Conservation (phyloP, 176 grass and related monocot species). For the Zoysia pacifica region DNA sequence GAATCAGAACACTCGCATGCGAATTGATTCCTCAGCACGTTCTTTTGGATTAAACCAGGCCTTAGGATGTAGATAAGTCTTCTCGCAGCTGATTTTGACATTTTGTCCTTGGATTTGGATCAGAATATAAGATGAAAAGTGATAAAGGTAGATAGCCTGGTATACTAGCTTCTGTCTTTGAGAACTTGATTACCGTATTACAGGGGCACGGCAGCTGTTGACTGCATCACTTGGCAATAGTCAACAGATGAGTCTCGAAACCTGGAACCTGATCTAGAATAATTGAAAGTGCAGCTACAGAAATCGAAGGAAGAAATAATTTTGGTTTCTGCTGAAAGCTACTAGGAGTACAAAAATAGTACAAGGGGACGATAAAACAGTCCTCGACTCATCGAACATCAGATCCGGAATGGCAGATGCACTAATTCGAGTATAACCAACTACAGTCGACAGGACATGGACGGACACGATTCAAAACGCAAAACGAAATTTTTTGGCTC, state of each 20-base stretch:
- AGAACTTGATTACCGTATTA: not conserved
- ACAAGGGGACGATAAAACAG: not conserved
- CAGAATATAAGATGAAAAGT: not conserved
- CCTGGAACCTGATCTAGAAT: constrained; percentile 15
- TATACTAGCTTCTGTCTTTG: not conserved
- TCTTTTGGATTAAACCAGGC: not conserved
- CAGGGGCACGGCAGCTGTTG: not conserved
- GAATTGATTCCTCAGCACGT: not conserved
- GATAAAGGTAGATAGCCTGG: not conserved
- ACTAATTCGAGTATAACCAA: not conserved
- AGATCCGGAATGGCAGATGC: not conserved
- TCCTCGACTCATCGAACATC: not conserved
- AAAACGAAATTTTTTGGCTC: not conserved
- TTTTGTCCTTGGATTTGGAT: not conserved
- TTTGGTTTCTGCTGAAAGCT: not conserved
- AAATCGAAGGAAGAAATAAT: not conserved
- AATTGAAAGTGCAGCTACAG: not conserved
- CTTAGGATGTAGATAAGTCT: not conserved
- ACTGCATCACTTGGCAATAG: constrained; percentile 11
- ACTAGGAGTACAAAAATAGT: not conserved
- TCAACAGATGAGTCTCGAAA: constrained; percentile 31
- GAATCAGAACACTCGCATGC: not conserved
- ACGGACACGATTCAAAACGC: no score
- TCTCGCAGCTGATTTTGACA: not conserved
- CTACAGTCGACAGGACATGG: not conserved